Conservation (phyloP, 192 early-diverging fungal species). For the Thoreauomyces humboldtii region DNA sequence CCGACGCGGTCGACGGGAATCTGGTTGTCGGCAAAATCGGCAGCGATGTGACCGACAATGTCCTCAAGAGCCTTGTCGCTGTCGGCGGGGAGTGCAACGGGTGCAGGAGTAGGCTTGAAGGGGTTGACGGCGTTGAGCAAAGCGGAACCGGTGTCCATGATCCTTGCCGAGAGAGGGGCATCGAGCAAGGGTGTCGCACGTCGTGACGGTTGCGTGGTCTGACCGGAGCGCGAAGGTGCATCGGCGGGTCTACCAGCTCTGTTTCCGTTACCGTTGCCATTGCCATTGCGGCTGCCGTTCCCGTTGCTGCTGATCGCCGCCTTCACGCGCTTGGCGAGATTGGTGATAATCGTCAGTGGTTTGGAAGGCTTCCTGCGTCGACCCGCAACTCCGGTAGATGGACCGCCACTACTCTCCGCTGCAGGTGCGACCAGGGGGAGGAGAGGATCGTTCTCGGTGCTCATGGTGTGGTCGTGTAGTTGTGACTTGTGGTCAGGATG, state of each 20-base stretch:
- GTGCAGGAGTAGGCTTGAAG: not conserved
- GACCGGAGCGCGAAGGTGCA: too few species aligned
- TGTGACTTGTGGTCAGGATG: too few species aligned
- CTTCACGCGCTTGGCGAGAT: not conserved
- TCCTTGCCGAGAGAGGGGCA: not conserved
- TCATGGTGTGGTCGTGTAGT: too few species aligned
- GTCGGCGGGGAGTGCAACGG: not conserved
- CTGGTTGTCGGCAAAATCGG: slow-evolving; percentile 6
- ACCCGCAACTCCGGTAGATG: not conserved
- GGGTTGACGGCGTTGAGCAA: not conserved
- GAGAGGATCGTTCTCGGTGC: too few species aligned
- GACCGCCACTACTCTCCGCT: not conserved
- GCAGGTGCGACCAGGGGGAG: too few species aligned
- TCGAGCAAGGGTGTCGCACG: not conserved
- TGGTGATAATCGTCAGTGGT: not conserved
- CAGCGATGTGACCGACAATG: slow-evolving; percentile 13
- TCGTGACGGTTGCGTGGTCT: not conserved
- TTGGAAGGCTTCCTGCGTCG: not conserved
- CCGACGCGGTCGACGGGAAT: slow-evolving; percentile 4
- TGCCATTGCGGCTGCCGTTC: not conserved
- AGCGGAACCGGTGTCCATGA: not conserved
- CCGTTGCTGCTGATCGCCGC: not conserved
- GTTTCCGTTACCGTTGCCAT: not conserved
- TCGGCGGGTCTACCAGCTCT: too few species aligned
- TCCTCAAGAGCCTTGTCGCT: not conserved